Base-by-base conservation (phyloP, 805 yeast species). In the Metschnikowia anglica region DNA sequence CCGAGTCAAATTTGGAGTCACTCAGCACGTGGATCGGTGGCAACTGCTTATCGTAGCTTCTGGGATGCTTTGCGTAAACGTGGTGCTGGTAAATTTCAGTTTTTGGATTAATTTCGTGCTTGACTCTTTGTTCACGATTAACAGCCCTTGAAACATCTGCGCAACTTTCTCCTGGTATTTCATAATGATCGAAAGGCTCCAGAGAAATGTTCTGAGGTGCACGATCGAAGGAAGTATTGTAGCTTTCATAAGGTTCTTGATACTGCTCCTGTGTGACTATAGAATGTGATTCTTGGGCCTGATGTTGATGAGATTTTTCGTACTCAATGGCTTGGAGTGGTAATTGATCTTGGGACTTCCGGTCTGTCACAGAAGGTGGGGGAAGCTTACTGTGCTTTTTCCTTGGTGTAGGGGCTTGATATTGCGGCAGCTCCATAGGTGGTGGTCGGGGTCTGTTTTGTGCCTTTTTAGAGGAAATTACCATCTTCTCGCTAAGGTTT, bases 141-240 rank as follows among this genome's bases (percentile, higher is more conserved):
- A 9, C 5, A 6, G 16, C 5, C 28, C 11, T 34, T 13, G n/a
- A 15, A 12, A 4, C 19, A 6, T 15, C 19, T 4, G 6, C 7
- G 8, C 5, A 13, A 2, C 13, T 4, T 21, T 37, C 44, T 2
- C 51, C 58, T n/a, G 62, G 58, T 4, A 59, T 41, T 18, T 34
- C 33, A 39, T 63, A 62, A 23, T 60, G 53, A 6, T 62, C 64
- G 31, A 54, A 60, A 0, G 68, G 66, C 32, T 63, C 66, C 13
- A 47, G 48, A 1, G 53, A 15, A 10, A 28, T 8, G 40, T 39
- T 16, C 16, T 39, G 26, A 34, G 41, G 24, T 27, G 33, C 21
- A 28, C 19, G 34, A 9, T 58, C 66, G 12, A 48, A 55, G 18
- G 49, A 47, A 0, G 62, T 57, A 11, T 47, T 52, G 31, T 63